Evolutionary conservation across 164 flowering plant genomes (phyloP).

Genomic region (Stephania cephalantha): DNA sequence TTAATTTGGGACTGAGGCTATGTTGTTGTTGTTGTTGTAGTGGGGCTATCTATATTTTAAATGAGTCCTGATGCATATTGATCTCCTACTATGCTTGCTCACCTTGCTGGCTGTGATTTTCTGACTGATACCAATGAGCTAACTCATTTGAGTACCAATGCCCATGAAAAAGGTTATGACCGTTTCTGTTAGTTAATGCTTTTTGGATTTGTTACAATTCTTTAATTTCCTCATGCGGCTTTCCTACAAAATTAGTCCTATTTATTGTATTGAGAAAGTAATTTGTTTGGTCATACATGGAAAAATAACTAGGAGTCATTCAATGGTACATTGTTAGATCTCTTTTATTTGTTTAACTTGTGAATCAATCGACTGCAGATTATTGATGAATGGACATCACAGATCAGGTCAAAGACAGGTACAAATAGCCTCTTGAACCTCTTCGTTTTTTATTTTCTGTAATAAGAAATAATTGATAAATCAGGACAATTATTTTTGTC

Average conservation of each 20-base stretch:
- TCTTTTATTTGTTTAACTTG: neutral
- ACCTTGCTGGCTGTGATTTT: conserved; percentile 48
- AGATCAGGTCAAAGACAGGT: conserved; percentile 68
- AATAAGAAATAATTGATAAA: neutral
- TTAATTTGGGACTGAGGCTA: too few species aligned
- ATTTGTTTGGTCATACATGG: too few species aligned
- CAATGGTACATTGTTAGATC: neutral
- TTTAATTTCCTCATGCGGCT: neutral
- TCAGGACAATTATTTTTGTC: too few species aligned
- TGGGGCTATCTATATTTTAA: neutral
- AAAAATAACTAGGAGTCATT: neutral
- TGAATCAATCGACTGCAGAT: conserved; percentile 33
- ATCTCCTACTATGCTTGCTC: neutral
- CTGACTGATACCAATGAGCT: conserved; percentile 55
- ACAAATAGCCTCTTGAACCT: neutral
- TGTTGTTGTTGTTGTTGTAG: too few species aligned
- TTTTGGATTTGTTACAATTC: conserved; percentile 26
- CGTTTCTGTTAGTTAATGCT: conserved; percentile 12
- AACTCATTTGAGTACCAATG: conserved; percentile 10
- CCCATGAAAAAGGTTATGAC: conserved; percentile 12
- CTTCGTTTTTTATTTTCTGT: neutral
- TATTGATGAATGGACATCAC: conserved; percentile 76
- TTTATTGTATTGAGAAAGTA: neutral
- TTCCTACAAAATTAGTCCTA: neutral
- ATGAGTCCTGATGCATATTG: neutral